Evolutionary conservation across 768 basidiomycete genomes (phyloP).

Genomic region (Naematelia aurantialba): DNA sequence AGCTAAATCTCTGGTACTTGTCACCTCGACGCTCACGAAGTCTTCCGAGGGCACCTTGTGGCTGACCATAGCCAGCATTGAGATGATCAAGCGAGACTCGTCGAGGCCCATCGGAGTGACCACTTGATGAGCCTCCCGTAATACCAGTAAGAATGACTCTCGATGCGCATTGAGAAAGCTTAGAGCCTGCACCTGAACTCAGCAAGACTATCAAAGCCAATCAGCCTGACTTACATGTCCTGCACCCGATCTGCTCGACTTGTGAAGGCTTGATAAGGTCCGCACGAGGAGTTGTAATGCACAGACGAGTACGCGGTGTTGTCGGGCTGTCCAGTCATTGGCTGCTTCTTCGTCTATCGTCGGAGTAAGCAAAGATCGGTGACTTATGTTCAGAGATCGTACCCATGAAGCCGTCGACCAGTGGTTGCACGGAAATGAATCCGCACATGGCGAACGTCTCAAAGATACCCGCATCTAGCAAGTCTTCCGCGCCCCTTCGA

Average conservation of each 20-base stretch:
- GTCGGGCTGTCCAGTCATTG: slow-evolving; percentile 61
- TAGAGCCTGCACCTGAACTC: slow-evolving; percentile 57
- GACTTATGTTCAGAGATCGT: slow-evolving; percentile 1
- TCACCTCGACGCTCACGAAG: slow-evolving; percentile 57
- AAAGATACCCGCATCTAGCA: slow-evolving; percentile 73
- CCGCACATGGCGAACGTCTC: slow-evolving; percentile 75
- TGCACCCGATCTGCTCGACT: slow-evolving; percentile 23
- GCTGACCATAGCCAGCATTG: slow-evolving; percentile 65
- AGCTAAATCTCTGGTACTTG: background rate
- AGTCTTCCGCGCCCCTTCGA: slow-evolving; percentile 73
- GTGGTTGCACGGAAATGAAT: slow-evolving; percentile 77
- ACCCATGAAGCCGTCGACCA: slow-evolving; percentile 58
- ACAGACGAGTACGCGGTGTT: slow-evolving; percentile 86
- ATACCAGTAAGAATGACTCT: slow-evolving; percentile 74
- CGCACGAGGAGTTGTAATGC: slow-evolving; percentile 75
- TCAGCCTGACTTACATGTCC: slow-evolving; percentile 30
- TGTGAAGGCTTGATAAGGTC: slow-evolving; percentile 71
- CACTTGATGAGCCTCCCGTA: slow-evolving; percentile 68
- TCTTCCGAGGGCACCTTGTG: slow-evolving; percentile 72
- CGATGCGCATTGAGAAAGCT: slow-evolving; percentile 78
- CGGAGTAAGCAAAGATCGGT: slow-evolving; percentile 80
- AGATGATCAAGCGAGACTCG: slow-evolving; percentile 74
- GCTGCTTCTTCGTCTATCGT: slow-evolving; percentile 55
- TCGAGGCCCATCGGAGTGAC: slow-evolving; percentile 66
- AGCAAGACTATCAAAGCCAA: background rate